Evolutionary conservation across 345 rosid species (phyloP).

Genomic region (Dimocarpus longan): DNA sequence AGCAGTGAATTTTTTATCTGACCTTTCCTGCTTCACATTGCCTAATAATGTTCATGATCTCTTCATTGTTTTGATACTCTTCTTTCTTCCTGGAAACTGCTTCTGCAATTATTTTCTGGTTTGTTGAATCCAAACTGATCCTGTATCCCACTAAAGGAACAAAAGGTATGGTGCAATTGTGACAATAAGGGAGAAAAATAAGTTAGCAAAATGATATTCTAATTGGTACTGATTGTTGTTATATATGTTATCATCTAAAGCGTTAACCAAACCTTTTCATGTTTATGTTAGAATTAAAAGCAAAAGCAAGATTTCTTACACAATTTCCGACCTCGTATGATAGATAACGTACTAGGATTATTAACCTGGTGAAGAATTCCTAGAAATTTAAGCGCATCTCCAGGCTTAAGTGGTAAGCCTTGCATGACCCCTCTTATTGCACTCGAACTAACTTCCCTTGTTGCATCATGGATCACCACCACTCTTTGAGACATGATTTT

Average conservation of each 20-base stretch:
- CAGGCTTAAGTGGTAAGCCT: constrained; percentile 45
- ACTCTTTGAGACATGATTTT: constrained; percentile 44
- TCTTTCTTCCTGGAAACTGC: constrained; percentile 45
- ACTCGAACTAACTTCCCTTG: constrained; percentile 38
- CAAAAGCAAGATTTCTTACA: constrained; percentile 31
- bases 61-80: constrained; percentile 43
- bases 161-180: background rate
- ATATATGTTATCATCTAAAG: background rate
- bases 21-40: constrained; percentile 47
- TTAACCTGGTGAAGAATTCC: constrained; percentile 62
- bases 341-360: constrained; percentile 65
- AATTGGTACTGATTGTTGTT: too few relatives aligned
- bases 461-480: constrained; percentile 55
- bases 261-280: background rate
- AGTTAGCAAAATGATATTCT: background rate
- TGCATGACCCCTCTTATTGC: constrained; percentile 31
- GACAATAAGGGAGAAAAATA: background rate
- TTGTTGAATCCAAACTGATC: constrained; percentile 47
- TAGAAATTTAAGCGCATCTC: constrained; percentile 45
- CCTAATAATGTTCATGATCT: constrained; percentile 35
- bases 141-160: constrained; percentile 55
- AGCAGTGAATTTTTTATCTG: background rate
- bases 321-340: constrained; percentile 37
- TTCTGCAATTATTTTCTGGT: constrained; percentile 41
- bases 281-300: background rate